Conservation (phyloP, 805 yeast species). For the Suhomyces sp. region DNA sequence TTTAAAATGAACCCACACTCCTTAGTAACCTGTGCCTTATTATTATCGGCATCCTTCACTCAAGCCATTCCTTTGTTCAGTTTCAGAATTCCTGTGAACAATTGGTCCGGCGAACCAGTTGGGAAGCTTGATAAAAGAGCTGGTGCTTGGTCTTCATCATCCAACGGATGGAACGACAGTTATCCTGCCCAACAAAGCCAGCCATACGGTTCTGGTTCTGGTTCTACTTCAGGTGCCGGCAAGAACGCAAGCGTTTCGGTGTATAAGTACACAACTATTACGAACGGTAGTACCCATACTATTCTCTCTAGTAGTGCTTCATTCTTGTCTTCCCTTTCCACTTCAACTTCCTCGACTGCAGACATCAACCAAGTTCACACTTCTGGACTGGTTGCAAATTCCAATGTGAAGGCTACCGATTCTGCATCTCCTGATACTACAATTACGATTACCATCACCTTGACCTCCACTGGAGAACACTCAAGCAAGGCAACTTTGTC, state of each 20-base stretch:
- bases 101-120: neutral
- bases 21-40: neutral
- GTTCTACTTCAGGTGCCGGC: neutral
- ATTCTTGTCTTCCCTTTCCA: neutral
- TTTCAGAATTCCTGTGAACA: neutral
- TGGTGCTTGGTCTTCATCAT: neutral
- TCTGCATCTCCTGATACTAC: neutral
- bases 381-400: neutral
- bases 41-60: neutral
- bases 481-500: neutral
- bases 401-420: neutral
- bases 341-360: neutral
- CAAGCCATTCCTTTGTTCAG: neutral
- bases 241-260: neutral
- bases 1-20: conserved; percentile 2
- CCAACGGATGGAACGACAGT: conserved; percentile 1
- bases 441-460: neutral
- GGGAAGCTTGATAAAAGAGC: neutral
- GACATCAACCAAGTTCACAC: neutral
- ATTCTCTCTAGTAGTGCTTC: neutral
- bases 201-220: neutral
- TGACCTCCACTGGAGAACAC: neutral
- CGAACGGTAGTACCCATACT: neutral
- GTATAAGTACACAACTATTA: neutral
- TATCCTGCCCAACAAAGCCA: neutral